These are phyloP conservation scores for Eragrostis curvula DNA, from an alignment of 176 grass and related monocot genomes.

Conservation along the genomic window DNA sequence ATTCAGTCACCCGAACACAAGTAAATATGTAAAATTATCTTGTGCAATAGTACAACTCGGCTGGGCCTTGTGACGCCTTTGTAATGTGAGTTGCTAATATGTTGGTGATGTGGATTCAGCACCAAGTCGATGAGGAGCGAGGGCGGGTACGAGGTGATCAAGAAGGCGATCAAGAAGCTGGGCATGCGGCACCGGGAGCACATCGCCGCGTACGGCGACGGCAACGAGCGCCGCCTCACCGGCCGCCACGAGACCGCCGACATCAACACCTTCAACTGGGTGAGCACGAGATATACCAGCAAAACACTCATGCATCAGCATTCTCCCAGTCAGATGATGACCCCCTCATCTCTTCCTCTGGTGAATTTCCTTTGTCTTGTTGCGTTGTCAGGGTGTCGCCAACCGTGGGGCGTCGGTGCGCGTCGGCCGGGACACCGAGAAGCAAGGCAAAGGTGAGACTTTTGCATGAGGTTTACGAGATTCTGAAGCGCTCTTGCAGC, in stretches of 20 bases:
- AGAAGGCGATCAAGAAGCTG: conserved; percentile 78
- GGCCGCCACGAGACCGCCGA: conserved; percentile 88
- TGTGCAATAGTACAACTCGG: background rate
- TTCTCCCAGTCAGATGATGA: background rate
- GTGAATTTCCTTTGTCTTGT: background rate
- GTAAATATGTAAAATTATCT: too few species aligned
- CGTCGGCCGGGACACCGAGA: conserved; percentile 82
- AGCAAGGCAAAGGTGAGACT: conserved; percentile 71
- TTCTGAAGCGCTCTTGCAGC: background rate
- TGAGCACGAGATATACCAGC: conserved; percentile 12
- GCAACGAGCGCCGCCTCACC: conserved; percentile 90
- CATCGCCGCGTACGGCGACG: conserved; percentile 84
- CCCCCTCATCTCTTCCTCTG: background rate
- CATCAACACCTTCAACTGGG: conserved; percentile 88
- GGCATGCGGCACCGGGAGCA: conserved; percentile 68
- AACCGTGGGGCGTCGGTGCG: conserved; percentile 80
- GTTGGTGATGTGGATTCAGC: conserved; percentile 23
- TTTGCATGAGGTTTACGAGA: background rate
- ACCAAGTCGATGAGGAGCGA: conserved; percentile 91
- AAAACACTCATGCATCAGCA: background rate
- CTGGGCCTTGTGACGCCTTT: too few species aligned
- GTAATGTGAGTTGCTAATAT: background rate
- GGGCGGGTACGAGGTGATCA: conserved; percentile 78
- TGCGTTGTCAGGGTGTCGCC: conserved; percentile 61
- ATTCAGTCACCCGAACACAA: too few species aligned